These are phyloP conservation scores for Cucurbita argyrosperma DNA, from an alignment of 306 rosid species.

Conservation along the genomic window DNA sequence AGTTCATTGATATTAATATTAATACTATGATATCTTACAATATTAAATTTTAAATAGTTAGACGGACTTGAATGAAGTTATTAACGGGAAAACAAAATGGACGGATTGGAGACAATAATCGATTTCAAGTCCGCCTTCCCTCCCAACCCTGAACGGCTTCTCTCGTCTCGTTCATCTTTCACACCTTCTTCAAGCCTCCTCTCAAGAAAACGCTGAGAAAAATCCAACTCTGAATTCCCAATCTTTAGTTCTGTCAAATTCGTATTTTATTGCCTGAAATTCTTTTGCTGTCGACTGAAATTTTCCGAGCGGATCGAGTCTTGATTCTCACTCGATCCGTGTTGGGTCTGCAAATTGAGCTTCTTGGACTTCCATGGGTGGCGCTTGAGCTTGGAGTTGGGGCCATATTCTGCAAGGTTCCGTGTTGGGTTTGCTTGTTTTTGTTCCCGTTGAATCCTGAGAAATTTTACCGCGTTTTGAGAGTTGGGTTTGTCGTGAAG, in stretches of 20 bases:
- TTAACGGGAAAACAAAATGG: background rate
- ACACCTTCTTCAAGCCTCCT: background rate
- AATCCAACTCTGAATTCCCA: background rate
- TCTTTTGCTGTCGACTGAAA: background rate
- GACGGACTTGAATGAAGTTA: background rate
- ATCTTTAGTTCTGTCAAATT: background rate
- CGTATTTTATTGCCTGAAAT: background rate
- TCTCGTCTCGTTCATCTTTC: slow-evolving; percentile 8
- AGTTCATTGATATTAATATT: no score
- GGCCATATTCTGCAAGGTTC: background rate
- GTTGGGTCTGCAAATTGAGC: background rate
- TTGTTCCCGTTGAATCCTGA: background rate
- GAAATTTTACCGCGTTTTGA: background rate
- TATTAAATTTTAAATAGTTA: no score
- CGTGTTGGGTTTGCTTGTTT: background rate
- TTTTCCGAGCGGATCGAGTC: background rate
- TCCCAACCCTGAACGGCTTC: background rate
- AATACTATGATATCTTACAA: no score
- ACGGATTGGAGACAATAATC: background rate
- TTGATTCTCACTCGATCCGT: background rate
- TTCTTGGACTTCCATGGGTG: background rate
- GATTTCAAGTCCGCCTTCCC: slow-evolving; percentile 3
- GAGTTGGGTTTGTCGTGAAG: slow-evolving; percentile 15
- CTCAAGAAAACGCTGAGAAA: background rate
- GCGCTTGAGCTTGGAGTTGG: background rate